Evolutionary conservation across 225 moss, liverwort and hornwort species (phyloP), one percentile per base, ranked within the genome.

Genomic region (Pseudoscleropodium purum): DNA sequence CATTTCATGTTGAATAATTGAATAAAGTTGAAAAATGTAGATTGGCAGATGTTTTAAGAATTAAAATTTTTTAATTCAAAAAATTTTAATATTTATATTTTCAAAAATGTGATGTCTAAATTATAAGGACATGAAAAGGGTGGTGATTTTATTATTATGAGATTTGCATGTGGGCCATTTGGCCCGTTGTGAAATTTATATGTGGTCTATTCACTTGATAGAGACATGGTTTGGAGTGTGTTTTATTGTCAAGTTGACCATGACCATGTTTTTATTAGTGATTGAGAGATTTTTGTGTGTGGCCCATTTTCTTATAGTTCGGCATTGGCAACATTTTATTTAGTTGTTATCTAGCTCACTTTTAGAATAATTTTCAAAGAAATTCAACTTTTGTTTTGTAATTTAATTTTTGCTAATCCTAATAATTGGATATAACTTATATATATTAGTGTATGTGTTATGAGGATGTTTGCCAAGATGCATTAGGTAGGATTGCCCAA

Each of bases 291-390:
- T 33, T 49, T 12, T 33, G 20, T 1, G 1, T 49, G 30, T 68
- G 8, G 1, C 2, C 12, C 0, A 49, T 31, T 27, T 31, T 33
- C 3, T 75, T 4, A 75, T 49, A 49, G 31, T 31, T 47, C 0
- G 1, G 3, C 45, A 29, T 29, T 10, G 10, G 15, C 4, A 6
- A 17, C 13, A 45, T 18, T 18, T 29, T 29, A 10, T 6, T 74
- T 2, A 39, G 4, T 23, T 70, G 4, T 25, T 68, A 36, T 11
- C 0, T 3, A 3, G 1, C 2, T 39, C 13, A 1, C 0, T n/a
- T 0, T 69, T 4, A 24, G 0, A 4, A 23, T 39, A 43, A 10
- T 8, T 74, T 74, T 3, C 18, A 45, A 29, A 45, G 0, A 43
- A 43, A 30, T 16, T 2, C 1, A 29, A 29, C 2, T 20, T 49